Evolutionary conservation across 768 basidiomycete species (phyloP), one percentile per base, ranked within the genome.

Genomic region (Tulasnella sp.): DNA sequence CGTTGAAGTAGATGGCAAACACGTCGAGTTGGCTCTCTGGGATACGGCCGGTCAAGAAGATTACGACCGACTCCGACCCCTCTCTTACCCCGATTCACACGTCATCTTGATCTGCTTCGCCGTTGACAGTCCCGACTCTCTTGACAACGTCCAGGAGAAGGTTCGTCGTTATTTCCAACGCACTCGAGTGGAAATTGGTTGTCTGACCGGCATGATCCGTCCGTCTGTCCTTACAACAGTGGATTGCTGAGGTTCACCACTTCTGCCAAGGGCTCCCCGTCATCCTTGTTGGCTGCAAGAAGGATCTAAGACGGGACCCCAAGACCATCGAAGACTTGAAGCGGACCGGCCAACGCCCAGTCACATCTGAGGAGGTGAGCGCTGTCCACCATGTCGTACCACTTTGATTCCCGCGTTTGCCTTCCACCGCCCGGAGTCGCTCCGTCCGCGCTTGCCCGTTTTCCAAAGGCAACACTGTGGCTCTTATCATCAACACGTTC

Each of bases 101-200:
- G 95, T 99, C 81, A 98, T 99, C 83, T 88, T 98, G 77, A 97
- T 99, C 82, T 98, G 96, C 81, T 99, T 97, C 81, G 95, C 97
- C 52, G 89, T 98, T 76, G 97, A 99, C 85, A 94, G 92, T 68
- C 95, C 95, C 39, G 95, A 98, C 81, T 98, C 95, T 65, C 85
- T 99, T 75, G 97, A 97, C 83, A 99, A 99, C 88, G 97, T 99
- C 36, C 95, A 98, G 85, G 97, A 99, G 85, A 98, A 98, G 92
- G 97, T 92, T 47, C 73, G 88, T 84, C 39, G 52, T 32, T 39
- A 39, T 17, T 26, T 64, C 62, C 62, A 65, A 36, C 59, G 14
- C 16, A 67, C 65, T 29, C 22, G 14, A 17, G 59, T 2, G 14
- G 4, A 17, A 59, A 52, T 39, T 44, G 5, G 17, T 3, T 52